A percentile compares a stretch with the other conserved stretches of the same genome.
These are phyloP conservation scores for Alternaria rosae DNA, from an alignment of 2,329 filamentous ascomycete species.

Conservation along the genomic window DNA sequence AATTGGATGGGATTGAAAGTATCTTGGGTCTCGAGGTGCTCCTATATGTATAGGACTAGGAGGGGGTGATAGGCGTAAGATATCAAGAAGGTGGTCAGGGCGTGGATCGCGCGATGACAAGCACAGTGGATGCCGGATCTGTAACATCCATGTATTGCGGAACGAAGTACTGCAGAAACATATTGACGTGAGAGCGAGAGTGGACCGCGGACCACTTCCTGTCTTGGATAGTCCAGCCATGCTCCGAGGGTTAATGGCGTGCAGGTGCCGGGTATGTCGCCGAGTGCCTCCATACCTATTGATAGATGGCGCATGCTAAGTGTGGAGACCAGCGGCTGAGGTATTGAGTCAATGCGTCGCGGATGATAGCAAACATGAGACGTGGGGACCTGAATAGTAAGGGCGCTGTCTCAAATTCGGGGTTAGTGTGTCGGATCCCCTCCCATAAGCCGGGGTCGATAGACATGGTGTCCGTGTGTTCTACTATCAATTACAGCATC, in stretches of 20 bases:
- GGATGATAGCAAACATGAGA: constrained; percentile 51
- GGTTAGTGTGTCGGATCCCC: constrained; percentile 48
- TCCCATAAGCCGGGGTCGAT: constrained; percentile 45
- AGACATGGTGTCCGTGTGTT: constrained; percentile 39
- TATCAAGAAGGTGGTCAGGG: constrained; percentile 36
- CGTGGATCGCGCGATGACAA: constrained; percentile 48
- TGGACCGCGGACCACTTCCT: constrained; percentile 45
- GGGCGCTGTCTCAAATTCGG: constrained; percentile 50
- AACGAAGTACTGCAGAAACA: constrained; percentile 51
- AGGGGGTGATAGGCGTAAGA: constrained; percentile 32
- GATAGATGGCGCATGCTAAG: constrained; percentile 47
- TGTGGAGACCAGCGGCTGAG: constrained; percentile 42
- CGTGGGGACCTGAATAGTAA: constrained; percentile 41
- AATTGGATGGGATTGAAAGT: constrained; percentile 29
- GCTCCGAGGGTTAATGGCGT: constrained; percentile 46
- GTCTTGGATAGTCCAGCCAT: constrained; percentile 45
- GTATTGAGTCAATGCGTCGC: constrained; percentile 45
- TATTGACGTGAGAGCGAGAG: constrained; percentile 51
- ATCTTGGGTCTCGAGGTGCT: constrained; percentile 33
- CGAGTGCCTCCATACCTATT: constrained; percentile 49
- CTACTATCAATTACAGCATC: constrained; percentile 47
- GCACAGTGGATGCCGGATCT: constrained; percentile 48
- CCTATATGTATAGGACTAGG: constrained; percentile 46
- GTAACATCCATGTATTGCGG: constrained; percentile 49
- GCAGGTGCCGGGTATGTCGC: constrained; percentile 44